Evolutionary conservation across 2,329 filamentous ascomycete genomes (phyloP), one percentile per base, ranked within the genome.

Genomic region (Colletotrichum horii): DNA sequence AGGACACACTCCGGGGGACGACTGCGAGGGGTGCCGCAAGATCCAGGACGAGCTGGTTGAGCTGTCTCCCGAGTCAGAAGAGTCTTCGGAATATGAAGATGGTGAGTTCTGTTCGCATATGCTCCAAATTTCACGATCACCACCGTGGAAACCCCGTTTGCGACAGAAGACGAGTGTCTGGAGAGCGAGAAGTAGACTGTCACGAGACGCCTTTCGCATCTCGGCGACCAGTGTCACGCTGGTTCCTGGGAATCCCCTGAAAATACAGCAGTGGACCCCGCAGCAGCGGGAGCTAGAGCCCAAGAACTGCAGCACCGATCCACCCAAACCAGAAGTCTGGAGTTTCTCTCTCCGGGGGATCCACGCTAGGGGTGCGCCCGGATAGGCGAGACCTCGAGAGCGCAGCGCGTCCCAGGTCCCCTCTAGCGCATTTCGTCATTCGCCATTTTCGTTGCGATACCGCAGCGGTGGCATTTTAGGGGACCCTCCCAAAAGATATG

Each of bases 391-490:
- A 30, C 28, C 19, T 58, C 19, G n/a, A 22, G n/a, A 22, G n/a
- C n/a, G n/a, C 43, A 52, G 43, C 11, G 43, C 11, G 0, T 52
- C 43, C 43, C 38, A 48, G 38, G 43, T 24, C 22, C 48, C 71
- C 52, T 60, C 43, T 70, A 70, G 70, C 73, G 73, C 61, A 76
- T 76, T 76, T 68, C 76, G 74, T 77, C 76, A 77, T 76, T 74
- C 43, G 64, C 64, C 69, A 64, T 67, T 68, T 75, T 73, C 43
- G 62, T 68, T 75, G 70, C 73, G 69, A 72, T 67, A 68, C 64
- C 70, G 69, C 64, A 73, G 48, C 67, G 34, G 11, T 48, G 36
- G 65, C 65, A 56, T 67, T 67, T 67, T 67, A 30, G 34, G 32
- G n/a, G n/a, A 19, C 32, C 28, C 62, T 66, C 19, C 36, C 48